These are phyloP conservation scores for Colletotrichum liriopes DNA, from an alignment of 2,329 filamentous ascomycete genomes.

Conservation along the genomic window DNA sequence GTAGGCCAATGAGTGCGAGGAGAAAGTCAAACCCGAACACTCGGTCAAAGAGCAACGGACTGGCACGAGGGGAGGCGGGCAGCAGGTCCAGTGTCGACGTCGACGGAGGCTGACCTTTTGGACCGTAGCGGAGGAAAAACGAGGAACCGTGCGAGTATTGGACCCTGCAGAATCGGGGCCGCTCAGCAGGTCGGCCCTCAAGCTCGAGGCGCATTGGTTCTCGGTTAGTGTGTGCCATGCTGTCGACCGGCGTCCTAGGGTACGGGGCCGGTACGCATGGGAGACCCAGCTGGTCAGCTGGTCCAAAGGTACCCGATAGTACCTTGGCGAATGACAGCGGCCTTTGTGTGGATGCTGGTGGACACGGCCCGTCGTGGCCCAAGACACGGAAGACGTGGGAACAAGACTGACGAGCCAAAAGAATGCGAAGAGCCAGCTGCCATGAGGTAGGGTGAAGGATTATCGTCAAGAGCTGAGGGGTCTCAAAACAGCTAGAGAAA, in stretches of 20 bases:
- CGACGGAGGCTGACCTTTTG: constrained; percentile 5
- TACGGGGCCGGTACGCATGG: constrained; percentile 31
- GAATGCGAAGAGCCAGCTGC: background rate
- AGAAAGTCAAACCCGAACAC: constrained; percentile 10
- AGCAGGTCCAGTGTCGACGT: constrained; percentile 5
- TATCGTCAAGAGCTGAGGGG: background rate
- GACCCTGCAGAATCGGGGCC: constrained; percentile 43
- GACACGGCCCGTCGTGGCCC: constrained; percentile 31
- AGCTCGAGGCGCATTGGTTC: constrained; percentile 15
- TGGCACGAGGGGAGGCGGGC: background rate
- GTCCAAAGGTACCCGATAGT: constrained; percentile 24
- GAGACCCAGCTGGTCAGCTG: constrained; percentile 36
- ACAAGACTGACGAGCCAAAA: background rate
- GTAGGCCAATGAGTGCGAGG: constrained; percentile 6
- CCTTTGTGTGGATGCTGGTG: constrained; percentile 13
- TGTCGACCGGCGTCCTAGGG: constrained; percentile 1
- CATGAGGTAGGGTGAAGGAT: background rate
- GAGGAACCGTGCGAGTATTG: constrained; percentile 30
- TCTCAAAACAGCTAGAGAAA: background rate
- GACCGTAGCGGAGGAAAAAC: background rate
- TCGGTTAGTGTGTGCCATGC: constrained; percentile 27
- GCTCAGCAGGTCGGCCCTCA: constrained; percentile 31
- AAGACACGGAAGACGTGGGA: constrained; percentile 27
- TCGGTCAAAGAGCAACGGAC: constrained; percentile 4
- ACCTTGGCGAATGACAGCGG: constrained; percentile 23